Evolutionary conservation across 1,284 basidiomycete species (phyloP).

Genomic region (Trichosporon faecale): DNA sequence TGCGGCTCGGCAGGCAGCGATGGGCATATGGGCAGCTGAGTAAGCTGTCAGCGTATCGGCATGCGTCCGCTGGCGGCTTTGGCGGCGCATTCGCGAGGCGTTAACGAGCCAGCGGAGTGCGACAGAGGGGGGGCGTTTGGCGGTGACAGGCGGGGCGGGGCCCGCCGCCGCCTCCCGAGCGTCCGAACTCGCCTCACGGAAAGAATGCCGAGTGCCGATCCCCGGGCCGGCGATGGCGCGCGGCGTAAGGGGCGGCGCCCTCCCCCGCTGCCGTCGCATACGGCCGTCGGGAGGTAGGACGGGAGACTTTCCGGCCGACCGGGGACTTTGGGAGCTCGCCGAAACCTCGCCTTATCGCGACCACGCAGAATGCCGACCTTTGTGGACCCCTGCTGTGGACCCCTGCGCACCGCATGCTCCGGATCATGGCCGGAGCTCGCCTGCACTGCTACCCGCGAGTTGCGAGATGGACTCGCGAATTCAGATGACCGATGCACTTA

Average conservation of each 20-base stretch:
- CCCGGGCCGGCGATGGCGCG: too few relatives aligned
- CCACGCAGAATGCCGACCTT: neutral
- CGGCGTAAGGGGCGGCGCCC: too few relatives aligned
- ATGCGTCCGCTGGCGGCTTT: neutral
- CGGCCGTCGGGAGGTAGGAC: neutral
- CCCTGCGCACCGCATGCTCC: too few relatives aligned
- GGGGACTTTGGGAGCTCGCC: neutral
- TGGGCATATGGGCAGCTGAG: too few relatives aligned
- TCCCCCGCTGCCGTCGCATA: neutral
- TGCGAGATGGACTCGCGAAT: neutral
- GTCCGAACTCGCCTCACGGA: neutral
- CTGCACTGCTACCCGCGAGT: neutral
- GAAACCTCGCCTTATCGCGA: neutral
- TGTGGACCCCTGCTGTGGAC: too few relatives aligned
- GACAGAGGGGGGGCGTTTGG: too few relatives aligned
- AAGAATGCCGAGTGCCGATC: neutral
- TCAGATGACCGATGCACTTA: neutral
- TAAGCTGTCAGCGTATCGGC: neutral
- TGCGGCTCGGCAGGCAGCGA: too few relatives aligned
- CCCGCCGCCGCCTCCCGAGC: neutral
- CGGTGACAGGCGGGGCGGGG: neutral
- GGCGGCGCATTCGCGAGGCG: neutral
- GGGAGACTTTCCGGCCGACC: neutral
- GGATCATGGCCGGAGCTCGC: neutral
- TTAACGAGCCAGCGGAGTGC: neutral